Percentiles rank a stretch among this genome's conserved stretches.
Conservation (phyloP, 108 stramenopile species). For the Mediolabrus comicus region DNA sequence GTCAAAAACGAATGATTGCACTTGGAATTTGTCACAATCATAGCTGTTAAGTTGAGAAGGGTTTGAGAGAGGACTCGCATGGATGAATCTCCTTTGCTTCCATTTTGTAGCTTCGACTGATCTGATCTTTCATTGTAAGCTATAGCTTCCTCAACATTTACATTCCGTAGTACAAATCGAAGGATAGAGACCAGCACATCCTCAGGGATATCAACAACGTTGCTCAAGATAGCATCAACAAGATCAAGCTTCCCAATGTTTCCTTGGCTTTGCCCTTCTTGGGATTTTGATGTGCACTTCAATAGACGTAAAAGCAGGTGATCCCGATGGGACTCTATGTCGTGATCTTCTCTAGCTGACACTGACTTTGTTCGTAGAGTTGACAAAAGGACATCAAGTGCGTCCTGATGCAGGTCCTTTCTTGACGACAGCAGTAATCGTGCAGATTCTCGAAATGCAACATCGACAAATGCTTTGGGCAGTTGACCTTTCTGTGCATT, state of each 20-base stretch:
- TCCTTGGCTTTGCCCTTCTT: constrained; percentile 1
- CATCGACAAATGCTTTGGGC: constrained; percentile 29
- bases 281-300: constrained; percentile 4
- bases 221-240: constrained; percentile 25
- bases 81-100: neutral
- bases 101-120: neutral
- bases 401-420: constrained; percentile 11
- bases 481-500: neutral
- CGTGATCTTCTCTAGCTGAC: constrained; percentile 31
- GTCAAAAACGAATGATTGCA: constrained; percentile 46
- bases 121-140: constrained; percentile 26
- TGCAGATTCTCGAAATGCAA: constrained; percentile 33
- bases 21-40: constrained; percentile 44
- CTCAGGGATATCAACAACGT: constrained; percentile 42
- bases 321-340: constrained; percentile 11
- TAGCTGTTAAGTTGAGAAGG: constrained; percentile 38
- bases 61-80: constrained; percentile 32
- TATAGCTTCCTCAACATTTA: constrained; percentile 23
- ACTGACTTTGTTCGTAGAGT: constrained; percentile 22
- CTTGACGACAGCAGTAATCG: constrained; percentile 25
- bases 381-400: constrained; percentile 15
- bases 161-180: constrained; percentile 31
- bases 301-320: constrained; percentile 25
- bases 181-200: constrained; percentile 40
- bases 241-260: constrained; percentile 28